Evolutionary conservation across 768 basidiomycete genomes (phyloP), one percentile per base, ranked within the genome.

Genomic region (Leccinum subgranulosum): DNA sequence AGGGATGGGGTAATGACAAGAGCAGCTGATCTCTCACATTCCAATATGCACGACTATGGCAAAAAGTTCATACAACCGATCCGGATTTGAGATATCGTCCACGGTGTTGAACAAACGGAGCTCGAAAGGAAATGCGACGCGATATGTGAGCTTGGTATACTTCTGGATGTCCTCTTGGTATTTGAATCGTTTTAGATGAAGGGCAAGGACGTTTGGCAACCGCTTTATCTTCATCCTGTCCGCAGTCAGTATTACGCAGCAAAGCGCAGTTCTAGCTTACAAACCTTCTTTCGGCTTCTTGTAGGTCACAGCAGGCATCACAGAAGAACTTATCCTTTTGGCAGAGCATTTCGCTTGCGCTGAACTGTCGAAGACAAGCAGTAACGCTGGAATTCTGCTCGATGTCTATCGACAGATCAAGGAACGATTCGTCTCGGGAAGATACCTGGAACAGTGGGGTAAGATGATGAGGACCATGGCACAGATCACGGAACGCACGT

Each of bases 41-140:
- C 97, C 97, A 62, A 99, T 95, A 74, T 99, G 97, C n/a, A 99
- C 93, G 33, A 99, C 95, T 57, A 98, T 92, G 14, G 92, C 94
- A 70, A 95, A 98, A 27, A 99, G 82, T 71, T 92, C 86, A 75
- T 97, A 99, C 59, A 98, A 71, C 54, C 95, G 80, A 72, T 99
- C 97, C 0, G 94, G 91, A 70, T 98, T 85, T 53, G 88, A 85
- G 49, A 88, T 84, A 64, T 95, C 93, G 73, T 99, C 97, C 51
- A 94, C 88, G 45, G 97, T 98, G 72, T 99, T 98, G 79, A 98
- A 98, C 56, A 99, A 76, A 58, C 96, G 86, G 41, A 99, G 84
- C 70, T 98, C 90, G 61, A 93, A 82, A 2, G 97, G 96, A 74
- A 99, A 98, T 4, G 93, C 94, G 51, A 98, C 96, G 19, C 97